Conservation (phyloP, 441 rosid species). For the Brassica hybrid region DNA sequence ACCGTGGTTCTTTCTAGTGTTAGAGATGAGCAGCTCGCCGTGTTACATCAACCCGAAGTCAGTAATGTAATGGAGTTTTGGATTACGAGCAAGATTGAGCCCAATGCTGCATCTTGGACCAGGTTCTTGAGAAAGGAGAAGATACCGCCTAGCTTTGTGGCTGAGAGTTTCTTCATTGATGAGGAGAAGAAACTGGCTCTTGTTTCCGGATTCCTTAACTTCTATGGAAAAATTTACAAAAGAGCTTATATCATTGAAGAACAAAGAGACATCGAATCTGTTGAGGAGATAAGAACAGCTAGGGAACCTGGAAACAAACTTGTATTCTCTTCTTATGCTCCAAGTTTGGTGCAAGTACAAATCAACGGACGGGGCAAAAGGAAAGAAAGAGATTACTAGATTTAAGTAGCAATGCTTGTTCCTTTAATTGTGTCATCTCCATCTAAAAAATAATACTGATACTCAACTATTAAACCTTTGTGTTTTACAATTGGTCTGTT, state of each 20-base stretch:
- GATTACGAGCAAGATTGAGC: background rate
- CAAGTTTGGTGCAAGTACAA: background rate
- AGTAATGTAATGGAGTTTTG: background rate
- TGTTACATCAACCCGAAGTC: background rate
- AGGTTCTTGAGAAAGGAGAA: background rate
- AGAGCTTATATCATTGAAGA: background rate
- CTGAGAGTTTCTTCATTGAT: conserved; percentile 1
- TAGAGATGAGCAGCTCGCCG: background rate
- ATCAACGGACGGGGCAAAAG: background rate
- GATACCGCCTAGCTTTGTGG: background rate
- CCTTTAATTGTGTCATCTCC: background rate
- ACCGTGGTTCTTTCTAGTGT: background rate
- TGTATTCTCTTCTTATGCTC: background rate
- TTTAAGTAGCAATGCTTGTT: background rate
- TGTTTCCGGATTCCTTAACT: background rate
- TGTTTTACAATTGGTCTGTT: background rate
- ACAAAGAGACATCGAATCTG: background rate
- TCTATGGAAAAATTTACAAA: background rate
- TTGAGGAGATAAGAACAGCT: background rate
- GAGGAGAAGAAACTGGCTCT: background rate
- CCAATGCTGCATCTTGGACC: background rate
- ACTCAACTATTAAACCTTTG: background rate
- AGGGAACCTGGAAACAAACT: background rate
- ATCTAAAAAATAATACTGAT: no score
- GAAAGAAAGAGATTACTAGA: background rate